A percentile compares a stretch with the other conserved stretches of the same genome.
Evolutionary conservation across 176 grass and related monocot species (phyloP).

Genomic region (Canna indica): DNA sequence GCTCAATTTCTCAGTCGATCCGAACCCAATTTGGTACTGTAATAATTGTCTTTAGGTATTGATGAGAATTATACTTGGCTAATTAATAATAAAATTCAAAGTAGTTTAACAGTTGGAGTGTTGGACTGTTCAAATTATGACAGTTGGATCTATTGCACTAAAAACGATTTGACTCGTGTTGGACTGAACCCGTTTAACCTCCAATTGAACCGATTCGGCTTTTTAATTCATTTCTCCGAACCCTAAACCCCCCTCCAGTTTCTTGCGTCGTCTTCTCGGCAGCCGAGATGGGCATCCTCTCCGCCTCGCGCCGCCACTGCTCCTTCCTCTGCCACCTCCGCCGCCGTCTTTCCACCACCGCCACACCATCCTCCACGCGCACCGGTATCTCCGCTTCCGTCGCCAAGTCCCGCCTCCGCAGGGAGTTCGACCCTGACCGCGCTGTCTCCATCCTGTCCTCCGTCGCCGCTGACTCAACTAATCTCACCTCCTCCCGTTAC

Average conservation of each 20-base stretch:
- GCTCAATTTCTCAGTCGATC: too few species aligned
- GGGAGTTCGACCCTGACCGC: constrained; percentile 47
- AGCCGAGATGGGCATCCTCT: neutral
- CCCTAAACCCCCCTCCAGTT: neutral
- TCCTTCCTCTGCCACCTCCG: constrained; percentile 7
- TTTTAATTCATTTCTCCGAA: too few species aligned
- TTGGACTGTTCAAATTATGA: too few species aligned
- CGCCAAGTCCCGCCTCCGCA: constrained; percentile 33
- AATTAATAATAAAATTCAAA: too few species aligned
- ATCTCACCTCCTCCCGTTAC: constrained; percentile 35
- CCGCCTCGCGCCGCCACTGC: constrained; percentile 27
- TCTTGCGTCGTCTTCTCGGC: neutral
- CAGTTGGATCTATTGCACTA: too few species aligned
- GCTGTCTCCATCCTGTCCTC: constrained; percentile 42
- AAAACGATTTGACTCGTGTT: too few species aligned
- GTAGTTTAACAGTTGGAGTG: too few species aligned
- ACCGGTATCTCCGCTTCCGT: neutral
- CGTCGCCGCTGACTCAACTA: constrained; percentile 31
- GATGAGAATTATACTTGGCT: too few species aligned
- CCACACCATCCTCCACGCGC: neutral
- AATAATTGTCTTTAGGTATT: too few species aligned
- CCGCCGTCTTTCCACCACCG: constrained; percentile 25
- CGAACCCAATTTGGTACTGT: too few species aligned
- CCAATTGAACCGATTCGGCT: neutral
- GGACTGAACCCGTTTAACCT: neutral